Conservation (phyloP, 768 basidiomycete species). For the Sarcodon sp. region DNA sequence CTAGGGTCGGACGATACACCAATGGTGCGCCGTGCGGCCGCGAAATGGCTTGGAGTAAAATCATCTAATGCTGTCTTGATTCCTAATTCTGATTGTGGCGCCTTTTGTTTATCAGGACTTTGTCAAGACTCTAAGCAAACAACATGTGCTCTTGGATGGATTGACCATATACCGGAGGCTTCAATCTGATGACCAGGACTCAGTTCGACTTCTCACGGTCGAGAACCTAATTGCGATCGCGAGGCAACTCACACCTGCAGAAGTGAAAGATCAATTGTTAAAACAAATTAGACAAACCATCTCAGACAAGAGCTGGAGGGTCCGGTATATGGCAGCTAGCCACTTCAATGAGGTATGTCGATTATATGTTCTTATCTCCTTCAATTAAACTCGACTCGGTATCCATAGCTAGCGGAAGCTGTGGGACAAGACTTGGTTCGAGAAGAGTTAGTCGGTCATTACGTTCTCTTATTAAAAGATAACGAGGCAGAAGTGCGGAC, state of each 20-base stretch:
- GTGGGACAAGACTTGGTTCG: conserved; percentile 84
- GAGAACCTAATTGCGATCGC: conserved; percentile 93
- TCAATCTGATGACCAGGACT: conserved; percentile 95
- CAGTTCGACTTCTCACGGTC: conserved; percentile 89
- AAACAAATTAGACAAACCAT: conserved; percentile 83
- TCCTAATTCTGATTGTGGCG: too few species aligned
- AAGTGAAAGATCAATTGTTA: conserved; percentile 83
- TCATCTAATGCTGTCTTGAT: too few species aligned
- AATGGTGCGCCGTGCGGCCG: conserved; percentile 94
- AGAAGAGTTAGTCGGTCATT: conserved; percentile 89
- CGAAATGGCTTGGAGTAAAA: conserved; percentile 89
- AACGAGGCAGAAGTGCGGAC: conserved; percentile 98
- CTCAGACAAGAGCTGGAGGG: conserved; percentile 95
- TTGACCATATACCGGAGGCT: conserved; percentile 90
- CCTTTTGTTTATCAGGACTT: conserved; percentile 40
- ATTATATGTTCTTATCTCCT: background rate
- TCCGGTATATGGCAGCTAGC: conserved; percentile 95
- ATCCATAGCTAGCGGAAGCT: conserved; percentile 69
- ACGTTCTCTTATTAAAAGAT: conserved; percentile 89
- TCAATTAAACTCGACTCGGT: background rate
- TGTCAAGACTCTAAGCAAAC: conserved; percentile 65
- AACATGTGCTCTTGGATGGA: conserved; percentile 75
- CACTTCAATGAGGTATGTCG: conserved; percentile 83
- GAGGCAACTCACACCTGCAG: conserved; percentile 69
- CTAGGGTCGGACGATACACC: conserved; percentile 93